Evolutionary conservation across 768 basidiomycete genomes (phyloP).

Genomic region (Nidula microcarpa): DNA sequence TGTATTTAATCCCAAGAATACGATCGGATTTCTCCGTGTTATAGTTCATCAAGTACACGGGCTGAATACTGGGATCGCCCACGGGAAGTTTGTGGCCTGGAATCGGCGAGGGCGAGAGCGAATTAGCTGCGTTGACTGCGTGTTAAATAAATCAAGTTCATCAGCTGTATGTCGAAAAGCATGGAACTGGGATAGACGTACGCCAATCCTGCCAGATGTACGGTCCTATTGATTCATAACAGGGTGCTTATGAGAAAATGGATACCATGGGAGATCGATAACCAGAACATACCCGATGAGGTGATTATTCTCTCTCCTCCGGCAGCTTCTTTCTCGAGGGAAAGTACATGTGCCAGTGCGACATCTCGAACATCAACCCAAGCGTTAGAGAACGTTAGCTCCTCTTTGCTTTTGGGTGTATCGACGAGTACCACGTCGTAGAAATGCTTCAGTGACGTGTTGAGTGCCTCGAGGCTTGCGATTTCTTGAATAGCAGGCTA

Average conservation of each 20-base stretch:
- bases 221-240: background rate
- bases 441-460: background rate
- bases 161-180: background rate
- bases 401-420: background rate
- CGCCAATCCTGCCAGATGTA: background rate
- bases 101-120: background rate
- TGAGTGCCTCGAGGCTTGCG: background rate
- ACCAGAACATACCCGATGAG: constrained; percentile 17
- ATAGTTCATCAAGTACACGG: constrained; percentile 14
- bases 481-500: background rate
- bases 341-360: constrained; percentile 46
- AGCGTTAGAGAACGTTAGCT: background rate
- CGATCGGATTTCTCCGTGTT: constrained; percentile 31
- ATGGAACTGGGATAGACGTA: background rate
- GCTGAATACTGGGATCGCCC: background rate
- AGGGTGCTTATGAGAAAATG: too few species aligned
- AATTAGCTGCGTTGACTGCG: background rate
- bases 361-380: constrained; percentile 48
- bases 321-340: constrained; percentile 43
- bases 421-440: background rate
- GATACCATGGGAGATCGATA: too few species aligned
- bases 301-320: constrained; percentile 51
- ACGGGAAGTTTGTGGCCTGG: background rate
- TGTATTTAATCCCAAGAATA: constrained; percentile 39
- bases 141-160: background rate